These are phyloP conservation scores for Fusarium sterilihyphosum DNA, from an alignment of 2,329 filamentous ascomycete genomes.

Conservation along the genomic window DNA sequence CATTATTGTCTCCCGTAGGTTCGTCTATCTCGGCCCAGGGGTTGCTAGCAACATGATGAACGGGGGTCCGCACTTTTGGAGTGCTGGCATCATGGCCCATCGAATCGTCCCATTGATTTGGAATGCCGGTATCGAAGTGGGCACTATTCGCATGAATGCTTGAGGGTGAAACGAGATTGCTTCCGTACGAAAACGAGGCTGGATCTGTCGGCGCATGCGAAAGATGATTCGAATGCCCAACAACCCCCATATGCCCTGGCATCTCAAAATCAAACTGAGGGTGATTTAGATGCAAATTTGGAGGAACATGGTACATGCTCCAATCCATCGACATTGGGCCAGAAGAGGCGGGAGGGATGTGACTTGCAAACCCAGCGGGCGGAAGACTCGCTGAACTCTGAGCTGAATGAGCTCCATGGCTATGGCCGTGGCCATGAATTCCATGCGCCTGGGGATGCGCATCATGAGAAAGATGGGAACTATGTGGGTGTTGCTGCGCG, in stretches of 20 bases:
- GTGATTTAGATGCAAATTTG: constrained; percentile 26
- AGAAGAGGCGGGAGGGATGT: constrained; percentile 20
- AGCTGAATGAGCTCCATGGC: constrained; percentile 19
- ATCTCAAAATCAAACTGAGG: constrained; percentile 40
- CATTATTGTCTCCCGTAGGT: constrained; percentile 7
- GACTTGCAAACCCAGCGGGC: constrained; percentile 23
- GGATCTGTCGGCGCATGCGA: constrained; percentile 28
- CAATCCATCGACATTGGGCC: constrained; percentile 38
- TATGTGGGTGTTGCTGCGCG: constrained; percentile 18
- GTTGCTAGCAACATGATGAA: constrained; percentile 31
- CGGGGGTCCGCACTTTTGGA: constrained; percentile 40
- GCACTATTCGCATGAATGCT: constrained; percentile 35
- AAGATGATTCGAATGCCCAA: constrained; percentile 33
- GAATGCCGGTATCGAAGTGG: constrained; percentile 27
- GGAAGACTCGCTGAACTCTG: constrained; percentile 26
- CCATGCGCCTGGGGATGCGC: constrained; percentile 1
- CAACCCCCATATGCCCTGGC: constrained; percentile 27
- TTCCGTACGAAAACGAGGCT: constrained; percentile 30
- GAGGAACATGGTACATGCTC: constrained; percentile 35
- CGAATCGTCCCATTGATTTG: constrained; percentile 38
- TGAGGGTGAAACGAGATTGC: constrained; percentile 37
- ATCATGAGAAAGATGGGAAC: constrained; percentile 12
- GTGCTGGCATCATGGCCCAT: constrained; percentile 36
- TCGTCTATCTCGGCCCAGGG: constrained; percentile 42
- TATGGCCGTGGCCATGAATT: constrained; percentile 24